Evolutionary conservation across 345 rosid species (phyloP), one percentile per base, ranked within the genome.

Genomic region (Melaleuca alternifolia): DNA sequence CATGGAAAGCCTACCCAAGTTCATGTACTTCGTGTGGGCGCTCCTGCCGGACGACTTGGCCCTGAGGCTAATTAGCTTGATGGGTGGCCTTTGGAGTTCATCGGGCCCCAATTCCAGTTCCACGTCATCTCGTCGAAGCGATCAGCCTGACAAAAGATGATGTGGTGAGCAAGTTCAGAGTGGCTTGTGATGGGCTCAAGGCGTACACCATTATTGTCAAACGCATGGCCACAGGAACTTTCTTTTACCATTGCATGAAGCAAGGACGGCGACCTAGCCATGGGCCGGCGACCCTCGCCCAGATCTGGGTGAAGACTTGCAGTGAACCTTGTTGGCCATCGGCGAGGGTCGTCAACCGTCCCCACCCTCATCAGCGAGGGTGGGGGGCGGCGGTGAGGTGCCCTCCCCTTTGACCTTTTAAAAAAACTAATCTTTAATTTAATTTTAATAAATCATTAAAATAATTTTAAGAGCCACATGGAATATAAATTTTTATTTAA

Each of bases 11-110:
- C 81, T 56, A 52, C 53, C 83, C 37, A 92, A 90, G 90, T 89
- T 87, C 12, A 93, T 85, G 1, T 97, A 96, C 65, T 97, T 98
- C 1, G 93, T 96, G 77, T 97, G 99, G 98, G 99, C 94, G 61
- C 87, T 93, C 79, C 98, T 97, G 5, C 93, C 92, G 44, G 93
- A 95, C 8, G 95, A 92, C 84, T 83, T 94, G 83, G 89, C 84
- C 83, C 84, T 85, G 21, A 86, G 96, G 83, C 83, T 94, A 37
- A 84, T 87, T 89, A 91, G 90, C 84, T 83, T 97, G 88, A 96
- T 96, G 97, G 95, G 88, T 51, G 91, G 90, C 83, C 92, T 95
- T 95, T 95, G 81, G 98, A 93, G 87, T 96, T 93, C 90, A 84
- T 90, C 23, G 98, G 98, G 21, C 98, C 99, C 4, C 89, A 84